These are phyloP conservation scores for Neltuma alba DNA, from an alignment of 306 rosid genomes.

Conservation along the genomic window DNA sequence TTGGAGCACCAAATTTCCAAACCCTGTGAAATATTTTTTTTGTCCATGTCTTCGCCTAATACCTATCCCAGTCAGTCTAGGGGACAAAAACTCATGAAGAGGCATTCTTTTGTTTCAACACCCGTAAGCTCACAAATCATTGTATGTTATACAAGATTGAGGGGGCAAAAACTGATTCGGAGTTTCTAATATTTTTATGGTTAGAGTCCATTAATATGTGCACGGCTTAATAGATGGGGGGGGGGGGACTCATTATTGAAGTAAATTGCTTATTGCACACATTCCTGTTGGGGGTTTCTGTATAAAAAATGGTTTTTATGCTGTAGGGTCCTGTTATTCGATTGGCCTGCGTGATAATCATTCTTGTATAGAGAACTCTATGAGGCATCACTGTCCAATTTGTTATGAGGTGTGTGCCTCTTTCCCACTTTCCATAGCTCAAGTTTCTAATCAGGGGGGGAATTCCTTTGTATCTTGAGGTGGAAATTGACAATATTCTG, in stretches of 20 bases:
- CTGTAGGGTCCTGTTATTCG: conserved; percentile 89
- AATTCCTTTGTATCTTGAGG: background rate
- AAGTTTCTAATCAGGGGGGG: conserved; percentile 24
- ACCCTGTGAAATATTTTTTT: background rate
- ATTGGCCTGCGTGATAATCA: conserved; percentile 74
- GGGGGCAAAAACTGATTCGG: background rate
- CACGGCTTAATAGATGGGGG: too few relatives aligned
- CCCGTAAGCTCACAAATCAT: background rate
- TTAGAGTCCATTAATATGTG: background rate
- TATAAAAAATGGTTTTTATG: conserved; percentile 24
- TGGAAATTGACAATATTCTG: conserved; percentile 26
- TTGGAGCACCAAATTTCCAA: background rate
- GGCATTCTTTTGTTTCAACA: background rate
- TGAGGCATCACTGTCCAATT: conserved; percentile 96
- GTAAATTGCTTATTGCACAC: conserved; percentile 1
- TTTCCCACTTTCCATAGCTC: conserved; percentile 14
- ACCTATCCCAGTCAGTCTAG: background rate
- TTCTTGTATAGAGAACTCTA: conserved; percentile 91
- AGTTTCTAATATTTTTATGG: background rate
- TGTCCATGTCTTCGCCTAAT: background rate
- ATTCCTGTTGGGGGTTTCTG: conserved; percentile 3
- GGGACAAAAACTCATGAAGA: background rate
- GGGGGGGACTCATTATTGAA: too few relatives aligned
- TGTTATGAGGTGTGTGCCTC: conserved; percentile 81
- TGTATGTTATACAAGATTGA: background rate